Conservation (phyloP, 2,329 filamentous ascomycete genomes). For the Chrysoporthe austroafricana region DNA sequence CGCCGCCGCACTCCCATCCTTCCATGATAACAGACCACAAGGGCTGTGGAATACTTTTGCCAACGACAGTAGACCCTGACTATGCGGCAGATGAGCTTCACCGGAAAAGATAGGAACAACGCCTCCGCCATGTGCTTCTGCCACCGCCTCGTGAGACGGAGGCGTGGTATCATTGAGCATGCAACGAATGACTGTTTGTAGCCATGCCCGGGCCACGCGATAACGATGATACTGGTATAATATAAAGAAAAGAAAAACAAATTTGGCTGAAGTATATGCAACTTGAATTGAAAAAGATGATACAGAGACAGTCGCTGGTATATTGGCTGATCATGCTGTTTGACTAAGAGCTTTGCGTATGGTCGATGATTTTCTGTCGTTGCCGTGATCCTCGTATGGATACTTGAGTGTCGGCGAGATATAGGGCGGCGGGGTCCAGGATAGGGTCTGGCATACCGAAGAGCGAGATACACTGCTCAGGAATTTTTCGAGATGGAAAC, state of each 20-base stretch:
- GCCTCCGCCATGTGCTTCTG: constrained; percentile 19
- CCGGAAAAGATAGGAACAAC: constrained; percentile 11
- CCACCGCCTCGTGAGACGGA: constrained; percentile 17
- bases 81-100: constrained; percentile 2
- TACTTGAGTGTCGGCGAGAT: not conserved
- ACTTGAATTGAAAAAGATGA: constrained; percentile 24
- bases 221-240: constrained; percentile 10
- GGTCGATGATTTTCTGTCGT: not conserved
- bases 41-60: constrained; percentile 2
- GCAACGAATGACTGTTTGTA: constrained; percentile 24
- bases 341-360: not conserved
- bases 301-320: constrained; percentile 18
- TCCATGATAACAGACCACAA: not conserved
- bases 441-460: not conserved
- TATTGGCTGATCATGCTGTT: not conserved
- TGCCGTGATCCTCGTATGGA: not conserved
- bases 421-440: not conserved
- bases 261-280: constrained; percentile 24
- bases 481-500: not conserved
- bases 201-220: constrained; percentile 23
- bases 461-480: not conserved
- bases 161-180: constrained; percentile 28
- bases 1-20: not conserved
- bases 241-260: not conserved
- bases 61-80: not conserved